Conservation (phyloP, 129 eudicot genomes). For the Dittrichia graveolens region DNA sequence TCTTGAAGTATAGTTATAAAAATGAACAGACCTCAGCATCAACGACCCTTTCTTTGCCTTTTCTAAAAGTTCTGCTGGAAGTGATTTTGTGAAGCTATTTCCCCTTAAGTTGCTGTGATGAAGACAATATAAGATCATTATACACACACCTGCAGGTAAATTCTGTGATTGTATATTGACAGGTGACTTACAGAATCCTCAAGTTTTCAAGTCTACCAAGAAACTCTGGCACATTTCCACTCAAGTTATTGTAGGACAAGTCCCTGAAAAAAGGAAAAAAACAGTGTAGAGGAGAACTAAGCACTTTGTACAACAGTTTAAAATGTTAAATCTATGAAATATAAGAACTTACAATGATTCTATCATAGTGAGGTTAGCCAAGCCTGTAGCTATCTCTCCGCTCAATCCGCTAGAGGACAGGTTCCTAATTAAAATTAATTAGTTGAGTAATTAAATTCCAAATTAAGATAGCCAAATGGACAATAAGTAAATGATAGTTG, state of each 20-base stretch:
- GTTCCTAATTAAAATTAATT: constrained; percentile 22
- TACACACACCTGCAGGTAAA: too few relatives aligned
- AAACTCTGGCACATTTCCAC: constrained; percentile 30
- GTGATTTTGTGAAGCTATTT: constrained; percentile 33
- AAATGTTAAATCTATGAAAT: background rate
- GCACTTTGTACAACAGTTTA: background rate
- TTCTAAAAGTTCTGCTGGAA: constrained; percentile 27
- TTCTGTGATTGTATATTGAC: background rate
- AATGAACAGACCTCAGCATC: constrained; percentile 24
- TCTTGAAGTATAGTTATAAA: background rate
- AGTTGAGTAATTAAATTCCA: background rate
- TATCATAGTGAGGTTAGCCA: constrained; percentile 29
- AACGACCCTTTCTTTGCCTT: constrained; percentile 20
- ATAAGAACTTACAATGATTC: constrained; percentile 29
- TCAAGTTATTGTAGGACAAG: constrained; percentile 32
- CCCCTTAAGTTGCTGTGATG: constrained; percentile 29
- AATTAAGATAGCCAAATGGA: background rate
- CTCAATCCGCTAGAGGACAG: constrained; percentile 29
- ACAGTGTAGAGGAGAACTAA: background rate
- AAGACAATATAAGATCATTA: background rate
- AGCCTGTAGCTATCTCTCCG: constrained; percentile 28
- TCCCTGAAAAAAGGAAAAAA: constrained; percentile 30
- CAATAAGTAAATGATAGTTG: background rate
- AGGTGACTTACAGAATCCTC: constrained; percentile 2
- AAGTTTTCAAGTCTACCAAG: constrained; percentile 4